phyloP scores from a whole-genome alignment of 352 stramenopile species.

The Globisporangium carolinianum region DNA sequence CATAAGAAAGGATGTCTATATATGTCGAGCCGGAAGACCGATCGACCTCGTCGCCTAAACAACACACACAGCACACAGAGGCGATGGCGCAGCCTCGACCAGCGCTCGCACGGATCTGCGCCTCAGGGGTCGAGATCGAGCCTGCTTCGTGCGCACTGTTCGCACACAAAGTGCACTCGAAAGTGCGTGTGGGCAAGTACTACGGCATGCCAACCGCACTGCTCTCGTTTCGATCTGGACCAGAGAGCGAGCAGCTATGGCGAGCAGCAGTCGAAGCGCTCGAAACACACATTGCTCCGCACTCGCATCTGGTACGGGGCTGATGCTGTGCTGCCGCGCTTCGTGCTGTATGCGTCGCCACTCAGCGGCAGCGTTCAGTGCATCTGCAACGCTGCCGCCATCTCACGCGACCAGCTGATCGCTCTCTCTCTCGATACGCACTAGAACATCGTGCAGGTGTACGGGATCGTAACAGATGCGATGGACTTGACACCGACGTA shows the following conservation, averaged over 20 bases:
- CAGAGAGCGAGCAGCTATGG: conserved; percentile 34
- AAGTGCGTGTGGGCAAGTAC: conserved; percentile 23
- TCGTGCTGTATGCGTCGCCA: neutral
- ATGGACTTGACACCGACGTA: neutral
- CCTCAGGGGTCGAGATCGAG: conserved; percentile 14
- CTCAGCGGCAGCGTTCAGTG: neutral
- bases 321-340: no score
- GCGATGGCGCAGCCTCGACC: no score
- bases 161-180: conserved; percentile 22
- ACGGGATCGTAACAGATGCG: conserved; percentile 24
- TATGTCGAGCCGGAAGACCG: no score
- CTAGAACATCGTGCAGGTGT: conserved; percentile 38
- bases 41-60: no score
- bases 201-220: conserved; percentile 19
- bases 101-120: neutral
- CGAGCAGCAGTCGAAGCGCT: conserved; percentile 19
- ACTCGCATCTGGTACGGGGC: conserved; percentile 30
- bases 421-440: neutral
- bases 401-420: neutral
- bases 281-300: conserved; percentile 17
- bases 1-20: no score
- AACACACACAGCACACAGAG: no score
- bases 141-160: conserved; percentile 1
- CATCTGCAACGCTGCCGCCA: neutral
- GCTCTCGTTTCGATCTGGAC: conserved; percentile 29